A percentile compares a stretch with the other conserved stretches of the same genome.
phyloP scores from a whole-genome alignment of 192 early-diverging fungal genomes.

The Coemansia sp. region DNA sequence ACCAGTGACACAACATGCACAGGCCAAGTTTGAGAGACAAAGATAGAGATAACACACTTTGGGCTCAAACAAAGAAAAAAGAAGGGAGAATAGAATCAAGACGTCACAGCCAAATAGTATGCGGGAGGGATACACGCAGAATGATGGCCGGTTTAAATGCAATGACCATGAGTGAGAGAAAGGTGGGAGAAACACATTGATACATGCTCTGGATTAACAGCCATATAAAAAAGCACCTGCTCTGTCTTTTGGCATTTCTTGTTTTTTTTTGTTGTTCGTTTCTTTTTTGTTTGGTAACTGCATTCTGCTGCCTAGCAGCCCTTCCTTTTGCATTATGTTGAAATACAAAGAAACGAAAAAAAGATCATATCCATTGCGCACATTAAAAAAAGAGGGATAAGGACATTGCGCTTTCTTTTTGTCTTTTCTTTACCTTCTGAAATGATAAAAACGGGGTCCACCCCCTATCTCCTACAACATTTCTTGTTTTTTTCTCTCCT shows the following conservation, averaged over 20 bases:
- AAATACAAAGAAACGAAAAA: not conserved
- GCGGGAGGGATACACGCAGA: conserved; percentile 1
- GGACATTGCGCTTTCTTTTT: too few relatives aligned
- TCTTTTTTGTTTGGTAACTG: not conserved
- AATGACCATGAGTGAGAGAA: not conserved
- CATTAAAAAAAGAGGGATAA: too few relatives aligned
- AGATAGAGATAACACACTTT: not conserved
- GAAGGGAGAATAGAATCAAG: conserved; percentile 5
- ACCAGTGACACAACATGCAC: not conserved
- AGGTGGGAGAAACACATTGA: not conserved
- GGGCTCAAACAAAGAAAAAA: not conserved
- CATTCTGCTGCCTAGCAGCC: not conserved
- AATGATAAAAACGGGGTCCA: too few relatives aligned
- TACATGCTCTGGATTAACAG: not conserved
- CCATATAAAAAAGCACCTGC: not conserved
- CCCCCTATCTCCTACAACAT: too few relatives aligned
- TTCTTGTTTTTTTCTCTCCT: too few relatives aligned
- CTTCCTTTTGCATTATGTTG: too few relatives aligned
- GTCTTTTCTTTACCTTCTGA: too few relatives aligned
- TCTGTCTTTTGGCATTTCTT: not conserved
- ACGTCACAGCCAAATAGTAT: not conserved
- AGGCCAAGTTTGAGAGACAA: not conserved
- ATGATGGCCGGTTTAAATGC: not conserved
- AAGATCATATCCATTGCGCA: not conserved
- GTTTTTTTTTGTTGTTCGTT: not conserved